These are phyloP conservation scores for Boechera retrofracta DNA, from an alignment of 345 rosid genomes.

Conservation along the genomic window DNA sequence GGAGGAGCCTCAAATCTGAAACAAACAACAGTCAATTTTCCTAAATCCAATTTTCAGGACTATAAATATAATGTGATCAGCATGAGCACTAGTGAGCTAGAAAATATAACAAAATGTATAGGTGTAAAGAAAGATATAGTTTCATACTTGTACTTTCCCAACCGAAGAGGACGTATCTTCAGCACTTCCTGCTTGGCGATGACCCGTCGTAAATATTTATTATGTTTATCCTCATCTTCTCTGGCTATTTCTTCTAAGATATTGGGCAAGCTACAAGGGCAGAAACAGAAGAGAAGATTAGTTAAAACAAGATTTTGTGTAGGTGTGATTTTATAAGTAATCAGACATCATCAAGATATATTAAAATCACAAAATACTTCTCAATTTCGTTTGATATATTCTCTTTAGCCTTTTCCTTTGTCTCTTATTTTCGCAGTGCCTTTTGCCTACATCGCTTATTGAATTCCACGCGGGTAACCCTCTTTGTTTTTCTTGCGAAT, in stretches of 20 bases:
- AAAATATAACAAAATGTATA: neutral
- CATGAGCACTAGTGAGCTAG: neutral
- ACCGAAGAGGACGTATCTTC: slow-evolving; percentile 78
- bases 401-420: slow-evolving; percentile 57
- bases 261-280: slow-evolving; percentile 60
- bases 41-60: neutral
- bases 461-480: slow-evolving; percentile 72
- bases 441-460: slow-evolving; percentile 78
- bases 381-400: slow-evolving; percentile 72
- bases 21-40: slow-evolving; percentile 12
- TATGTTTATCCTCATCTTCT: slow-evolving; percentile 82
- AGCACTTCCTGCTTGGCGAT: slow-evolving; percentile 78
- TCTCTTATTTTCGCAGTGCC: slow-evolving; percentile 56
- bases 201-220: slow-evolving; percentile 55
- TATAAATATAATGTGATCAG: neutral
- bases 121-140: neutral
- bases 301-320: slow-evolving; percentile 11
- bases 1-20: slow-evolving; percentile 85
- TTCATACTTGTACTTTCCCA: slow-evolving; percentile 93
- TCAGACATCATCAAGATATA: neutral
- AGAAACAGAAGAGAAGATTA: slow-evolving; percentile 18
- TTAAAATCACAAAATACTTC: slow-evolving; percentile 48
- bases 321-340: neutral
- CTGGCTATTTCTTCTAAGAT: slow-evolving; percentile 78
- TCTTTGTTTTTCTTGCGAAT: slow-evolving; percentile 52